A percentile compares a stretch with the other conserved stretches of the same genome.
Conservation (phyloP, 257 asterid genomes). For the Ballota nigra region DNA sequence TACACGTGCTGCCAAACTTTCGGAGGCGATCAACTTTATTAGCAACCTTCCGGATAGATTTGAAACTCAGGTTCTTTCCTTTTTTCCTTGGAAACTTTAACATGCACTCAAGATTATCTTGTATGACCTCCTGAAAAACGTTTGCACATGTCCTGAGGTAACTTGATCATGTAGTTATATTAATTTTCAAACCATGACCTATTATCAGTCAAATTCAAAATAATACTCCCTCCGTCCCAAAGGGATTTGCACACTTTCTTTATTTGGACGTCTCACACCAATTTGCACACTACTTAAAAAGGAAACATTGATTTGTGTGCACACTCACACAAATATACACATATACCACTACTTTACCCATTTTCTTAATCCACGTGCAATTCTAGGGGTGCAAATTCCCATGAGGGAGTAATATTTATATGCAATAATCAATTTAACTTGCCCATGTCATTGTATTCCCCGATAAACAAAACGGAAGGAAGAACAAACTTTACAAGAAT, state of each 20-base stretch:
- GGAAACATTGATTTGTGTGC: no score
- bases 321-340: no score
- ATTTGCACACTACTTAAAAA: no score
- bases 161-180: background rate
- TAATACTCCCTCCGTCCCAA: no score
- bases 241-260: no score
- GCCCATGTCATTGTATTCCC: background rate
- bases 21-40: slow-evolving; percentile 84
- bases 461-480: background rate
- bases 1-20: slow-evolving; percentile 73
- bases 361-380: no score
- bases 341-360: no score
- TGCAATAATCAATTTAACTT: background rate
- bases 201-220: background rate
- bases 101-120: background rate
- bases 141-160: background rate
- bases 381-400: no score
- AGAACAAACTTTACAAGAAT: background rate
- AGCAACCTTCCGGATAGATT: slow-evolving; percentile 84
- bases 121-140: background rate
- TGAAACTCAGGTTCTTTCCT: slow-evolving; percentile 70
- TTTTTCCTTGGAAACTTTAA: background rate
- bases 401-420: no score
- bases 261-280: no score
- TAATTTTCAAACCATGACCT: background rate